These are phyloP conservation scores for Talaromyces sp. DNA, from an alignment of 2,329 filamentous ascomycete species.

Conservation along the genomic window DNA sequence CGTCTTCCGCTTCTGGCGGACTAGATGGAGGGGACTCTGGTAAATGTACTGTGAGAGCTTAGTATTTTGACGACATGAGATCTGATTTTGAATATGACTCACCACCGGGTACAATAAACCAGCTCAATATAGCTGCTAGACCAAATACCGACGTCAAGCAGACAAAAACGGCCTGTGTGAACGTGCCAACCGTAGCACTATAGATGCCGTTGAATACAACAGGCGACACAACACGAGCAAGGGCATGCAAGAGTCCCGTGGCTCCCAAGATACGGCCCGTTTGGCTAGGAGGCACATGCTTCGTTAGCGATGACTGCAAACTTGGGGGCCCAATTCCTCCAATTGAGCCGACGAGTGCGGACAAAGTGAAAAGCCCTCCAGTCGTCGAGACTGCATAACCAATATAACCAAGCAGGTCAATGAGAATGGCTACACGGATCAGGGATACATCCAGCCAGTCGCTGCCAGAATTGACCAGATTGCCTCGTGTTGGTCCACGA, in stretches of 20 bases:
- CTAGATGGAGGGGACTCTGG: slow-evolving; percentile 11
- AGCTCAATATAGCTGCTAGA: slow-evolving; percentile 62
- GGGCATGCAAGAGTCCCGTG: slow-evolving; percentile 76
- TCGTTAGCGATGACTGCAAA: slow-evolving; percentile 78
- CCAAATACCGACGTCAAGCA: slow-evolving; percentile 65
- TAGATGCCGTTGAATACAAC: slow-evolving; percentile 84
- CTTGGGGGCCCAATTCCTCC: slow-evolving; percentile 85
- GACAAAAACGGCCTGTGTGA: slow-evolving; percentile 79
- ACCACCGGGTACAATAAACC: slow-evolving; percentile 72
- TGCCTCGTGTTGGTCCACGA: slow-evolving; percentile 44
- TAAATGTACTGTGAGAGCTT: slow-evolving; percentile 18
- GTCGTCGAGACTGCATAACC: slow-evolving; percentile 68
- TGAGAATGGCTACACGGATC: slow-evolving; percentile 69
- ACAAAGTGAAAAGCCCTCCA: slow-evolving; percentile 63
- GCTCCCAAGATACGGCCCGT: slow-evolving; percentile 88
- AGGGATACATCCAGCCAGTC: slow-evolving; percentile 74
- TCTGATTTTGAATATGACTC: slow-evolving; percentile 41
- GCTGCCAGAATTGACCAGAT: slow-evolving; percentile 61
- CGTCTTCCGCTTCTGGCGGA: slow-evolving; percentile 1
- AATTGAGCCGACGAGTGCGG: slow-evolving; percentile 68
- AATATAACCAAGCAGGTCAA: slow-evolving; percentile 70
- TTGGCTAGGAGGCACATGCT: slow-evolving; percentile 78
- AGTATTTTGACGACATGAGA: not conserved
- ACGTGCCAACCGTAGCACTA: slow-evolving; percentile 70
- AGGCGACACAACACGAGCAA: slow-evolving; percentile 74